These are phyloP conservation scores for Hsuehochloa calcarea DNA, from an alignment of 176 grass and related monocot genomes.

Conservation along the genomic window DNA sequence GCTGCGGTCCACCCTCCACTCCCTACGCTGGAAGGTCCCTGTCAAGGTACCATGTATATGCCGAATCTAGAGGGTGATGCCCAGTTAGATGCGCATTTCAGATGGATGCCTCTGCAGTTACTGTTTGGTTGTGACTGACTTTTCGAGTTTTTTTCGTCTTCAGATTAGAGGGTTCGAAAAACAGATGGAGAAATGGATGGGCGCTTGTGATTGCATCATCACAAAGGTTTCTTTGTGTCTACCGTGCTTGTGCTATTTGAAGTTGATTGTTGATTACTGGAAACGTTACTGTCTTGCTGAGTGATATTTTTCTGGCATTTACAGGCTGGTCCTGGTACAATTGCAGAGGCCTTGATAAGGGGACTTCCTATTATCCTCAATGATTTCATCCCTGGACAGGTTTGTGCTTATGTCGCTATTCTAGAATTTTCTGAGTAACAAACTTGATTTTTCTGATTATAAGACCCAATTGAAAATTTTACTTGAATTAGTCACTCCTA, in stretches of 20 bases:
- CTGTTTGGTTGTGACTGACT: conserved; percentile 23
- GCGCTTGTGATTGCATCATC: conserved; percentile 85
- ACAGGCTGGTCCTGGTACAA: conserved; percentile 91
- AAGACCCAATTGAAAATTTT: not conserved
- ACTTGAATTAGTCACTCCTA: too few relatives aligned
- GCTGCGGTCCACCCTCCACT: conserved; percentile 46
- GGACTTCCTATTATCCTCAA: conserved; percentile 86
- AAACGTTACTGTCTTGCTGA: not conserved
- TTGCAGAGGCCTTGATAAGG: conserved; percentile 79
- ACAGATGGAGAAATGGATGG: conserved; percentile 92
- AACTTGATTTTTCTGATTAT: not conserved
- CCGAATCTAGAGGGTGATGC: conserved; percentile 3
- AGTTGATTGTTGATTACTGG: not conserved
- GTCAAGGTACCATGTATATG: conserved; percentile 56
- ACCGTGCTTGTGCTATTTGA: not conserved
- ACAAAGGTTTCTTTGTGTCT: conserved; percentile 48
- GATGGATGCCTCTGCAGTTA: not conserved
- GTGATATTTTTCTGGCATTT: conserved; percentile 1
- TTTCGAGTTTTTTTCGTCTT: not conserved
- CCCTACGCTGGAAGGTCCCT: conserved; percentile 56
- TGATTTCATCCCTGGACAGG: conserved; percentile 89
- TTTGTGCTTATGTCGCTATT: conserved; percentile 3
- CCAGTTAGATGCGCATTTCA: conserved; percentile 31
- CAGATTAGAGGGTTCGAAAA: conserved; percentile 85
- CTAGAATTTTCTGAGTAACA: not conserved